Evolutionary conservation across 768 basidiomycete species (phyloP).

Genomic region (Suillus plorans): DNA sequence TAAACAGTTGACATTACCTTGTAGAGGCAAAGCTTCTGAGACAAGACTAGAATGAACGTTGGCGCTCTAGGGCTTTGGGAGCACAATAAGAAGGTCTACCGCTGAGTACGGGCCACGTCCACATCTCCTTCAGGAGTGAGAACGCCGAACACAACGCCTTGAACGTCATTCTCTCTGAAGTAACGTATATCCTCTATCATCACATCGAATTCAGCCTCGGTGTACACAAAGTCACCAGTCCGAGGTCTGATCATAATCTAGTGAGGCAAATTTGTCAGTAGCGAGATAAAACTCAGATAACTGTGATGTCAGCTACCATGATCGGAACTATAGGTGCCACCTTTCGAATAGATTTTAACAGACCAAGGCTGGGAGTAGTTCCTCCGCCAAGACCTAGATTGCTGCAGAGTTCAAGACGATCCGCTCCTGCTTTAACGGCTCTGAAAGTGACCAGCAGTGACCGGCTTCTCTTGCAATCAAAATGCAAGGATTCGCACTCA

Average conservation of each 20-base stretch:
- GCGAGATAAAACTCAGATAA: background rate
- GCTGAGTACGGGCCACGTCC: constrained; percentile 57
- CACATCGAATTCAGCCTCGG: constrained; percentile 60
- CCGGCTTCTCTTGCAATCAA: background rate
- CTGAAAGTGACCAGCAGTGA: constrained; percentile 35
- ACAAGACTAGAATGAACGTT: constrained; percentile 42
- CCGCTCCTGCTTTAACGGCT: constrained; percentile 68
- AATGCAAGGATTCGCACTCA: constrained; percentile 32
- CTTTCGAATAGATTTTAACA: constrained; percentile 57
- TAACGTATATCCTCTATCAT: constrained; percentile 72
- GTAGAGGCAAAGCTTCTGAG: constrained; percentile 55
- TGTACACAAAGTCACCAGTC: constrained; percentile 77
- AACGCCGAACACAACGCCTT: constrained; percentile 68
- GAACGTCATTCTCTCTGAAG: constrained; percentile 57
- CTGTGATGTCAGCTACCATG: constrained; percentile 51
- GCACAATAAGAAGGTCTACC: constrained; percentile 24
- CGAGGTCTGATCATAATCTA: constrained; percentile 83
- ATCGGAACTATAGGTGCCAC: constrained; percentile 52
- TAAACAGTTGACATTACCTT: constrained; percentile 44
- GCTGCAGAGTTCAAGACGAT: constrained; percentile 75
- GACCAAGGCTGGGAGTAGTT: constrained; percentile 78
- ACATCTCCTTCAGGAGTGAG: constrained; percentile 57
- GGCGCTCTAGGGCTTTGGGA: background rate
- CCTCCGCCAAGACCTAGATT: constrained; percentile 76
- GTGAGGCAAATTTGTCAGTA: constrained; percentile 3